Conservation (phyloP, 2,329 filamentous ascomycete genomes). For the Hypoxylon sp. region DNA sequence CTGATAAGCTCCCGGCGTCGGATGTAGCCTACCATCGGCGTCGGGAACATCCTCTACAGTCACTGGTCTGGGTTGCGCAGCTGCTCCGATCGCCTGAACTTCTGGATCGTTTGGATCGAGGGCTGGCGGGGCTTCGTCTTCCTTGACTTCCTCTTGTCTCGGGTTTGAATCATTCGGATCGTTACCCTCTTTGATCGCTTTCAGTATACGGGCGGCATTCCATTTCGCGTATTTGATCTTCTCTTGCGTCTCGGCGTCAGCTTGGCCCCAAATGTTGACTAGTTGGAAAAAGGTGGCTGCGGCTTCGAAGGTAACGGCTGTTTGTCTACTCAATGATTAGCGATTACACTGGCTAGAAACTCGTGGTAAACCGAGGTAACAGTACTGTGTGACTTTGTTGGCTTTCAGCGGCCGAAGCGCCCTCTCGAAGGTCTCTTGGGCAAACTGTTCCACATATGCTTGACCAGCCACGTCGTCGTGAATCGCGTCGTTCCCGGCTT, state of each 20-base stretch:
- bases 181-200: slow-evolving; percentile 88
- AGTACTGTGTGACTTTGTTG: slow-evolving; percentile 83
- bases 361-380: slow-evolving; percentile 22
- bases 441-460: slow-evolving; percentile 95
- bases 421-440: slow-evolving; percentile 84
- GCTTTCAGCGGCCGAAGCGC: slow-evolving; percentile 85
- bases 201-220: slow-evolving; percentile 90
- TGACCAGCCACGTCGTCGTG: slow-evolving; percentile 87
- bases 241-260: slow-evolving; percentile 79
- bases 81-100: slow-evolving; percentile 63
- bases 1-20: slow-evolving; percentile 45
- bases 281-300: slow-evolving; percentile 93
- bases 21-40: slow-evolving; percentile 50
- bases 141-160: slow-evolving; percentile 64
- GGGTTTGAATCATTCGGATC: slow-evolving; percentile 95
- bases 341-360: neutral
- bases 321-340: slow-evolving; percentile 70
- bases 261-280: slow-evolving; percentile 81
- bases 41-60: slow-evolving; percentile 68
- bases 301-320: slow-evolving; percentile 92
- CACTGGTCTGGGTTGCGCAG: slow-evolving; percentile 54
- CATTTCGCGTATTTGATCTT: slow-evolving; percentile 98
- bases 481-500: slow-evolving; percentile 83
- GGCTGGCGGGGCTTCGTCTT: slow-evolving; percentile 58
- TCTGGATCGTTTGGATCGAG: slow-evolving; percentile 75